Evolutionary conservation across 352 stramenopile species (phyloP), one percentile per base, ranked within the genome.

Genomic region (Achlya hypogyna): DNA sequence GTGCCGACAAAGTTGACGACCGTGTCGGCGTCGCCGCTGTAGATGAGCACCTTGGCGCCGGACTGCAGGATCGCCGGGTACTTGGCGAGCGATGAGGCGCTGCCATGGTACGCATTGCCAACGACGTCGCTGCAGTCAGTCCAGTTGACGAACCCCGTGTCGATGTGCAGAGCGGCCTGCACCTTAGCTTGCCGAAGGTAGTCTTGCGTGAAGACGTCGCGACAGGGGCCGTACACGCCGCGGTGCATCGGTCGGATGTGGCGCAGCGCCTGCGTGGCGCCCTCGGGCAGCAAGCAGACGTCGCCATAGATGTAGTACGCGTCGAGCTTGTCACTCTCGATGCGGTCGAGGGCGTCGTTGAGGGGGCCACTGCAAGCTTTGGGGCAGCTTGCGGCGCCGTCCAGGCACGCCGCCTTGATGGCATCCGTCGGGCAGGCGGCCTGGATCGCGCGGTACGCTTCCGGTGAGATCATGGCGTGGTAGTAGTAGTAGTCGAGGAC

Each of bases 151-250:
- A n/a, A n/a, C n/a, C n/a, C n/a, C 0, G 62, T 53, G 29, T 83
- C 78, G 8, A 92, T 80, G 71, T 97, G 87, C 51, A 97, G 79
- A 14, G 86, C 82, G 23, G 81, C 69, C 22, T 81, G 81, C 5
- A 98, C 89, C 1, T 73, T 58, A 0, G 75, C 58, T 8, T 82
- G 62, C 18, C 88, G 87, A 31, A 97, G 81, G 74, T 89, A 98
- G n/a, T 74, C 71, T 23, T 69, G 76, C 67, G 73, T 77, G 34
- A 88, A 91, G 76, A 96, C 74, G 25, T 75, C 82, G 38, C 82
- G 76, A 16, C 83, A 86, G 56, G 86, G 91, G 56, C 87, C 87
- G 72, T 93, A 74, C 18, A 83, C 42, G 29, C 63, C 69, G 23
- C 71, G 78, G 4, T 72, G 74, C 14, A 85, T 72, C 43, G 84